Conservation (phyloP, 2,329 filamentous ascomycete genomes). For the Neopestalotiopsis rosae region DNA sequence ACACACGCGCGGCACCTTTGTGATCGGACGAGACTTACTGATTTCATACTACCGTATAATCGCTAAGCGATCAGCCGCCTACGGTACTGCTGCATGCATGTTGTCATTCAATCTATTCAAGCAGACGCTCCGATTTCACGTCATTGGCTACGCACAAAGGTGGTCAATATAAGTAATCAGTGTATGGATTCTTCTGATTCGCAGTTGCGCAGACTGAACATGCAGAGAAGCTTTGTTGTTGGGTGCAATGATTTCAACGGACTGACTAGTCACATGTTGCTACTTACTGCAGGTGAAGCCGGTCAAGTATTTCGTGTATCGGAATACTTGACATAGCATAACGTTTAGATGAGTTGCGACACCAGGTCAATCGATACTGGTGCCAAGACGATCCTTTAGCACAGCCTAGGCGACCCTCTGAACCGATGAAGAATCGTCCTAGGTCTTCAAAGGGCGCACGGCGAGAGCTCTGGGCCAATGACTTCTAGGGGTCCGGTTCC, state of each 20-base stretch:
- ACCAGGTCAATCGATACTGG: neutral
- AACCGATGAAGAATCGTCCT: neutral
- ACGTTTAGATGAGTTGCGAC: neutral
- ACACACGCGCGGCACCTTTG: neutral
- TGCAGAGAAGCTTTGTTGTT: neutral
- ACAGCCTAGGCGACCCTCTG: neutral
- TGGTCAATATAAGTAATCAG: neutral
- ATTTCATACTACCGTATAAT: neutral
- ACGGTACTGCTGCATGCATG: neutral
- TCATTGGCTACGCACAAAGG: neutral
- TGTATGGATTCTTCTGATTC: neutral
- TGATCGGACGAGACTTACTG: slow-evolving; percentile 1
- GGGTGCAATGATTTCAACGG: neutral
- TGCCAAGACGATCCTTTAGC: neutral
- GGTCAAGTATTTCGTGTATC: neutral
- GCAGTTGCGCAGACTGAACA: neutral
- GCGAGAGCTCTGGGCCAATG: neutral
- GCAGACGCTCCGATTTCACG: neutral
- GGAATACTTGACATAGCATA: no score
- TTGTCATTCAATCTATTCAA: slow-evolving; percentile 2
- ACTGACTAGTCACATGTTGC: neutral
- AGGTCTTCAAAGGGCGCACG: neutral
- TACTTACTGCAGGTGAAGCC: neutral
- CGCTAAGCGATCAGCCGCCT: slow-evolving; percentile 1
- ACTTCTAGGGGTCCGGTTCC: neutral